Base-by-base conservation (phyloP, 805 yeast species). In the Metschnikowia chrysomelidarum region DNA sequence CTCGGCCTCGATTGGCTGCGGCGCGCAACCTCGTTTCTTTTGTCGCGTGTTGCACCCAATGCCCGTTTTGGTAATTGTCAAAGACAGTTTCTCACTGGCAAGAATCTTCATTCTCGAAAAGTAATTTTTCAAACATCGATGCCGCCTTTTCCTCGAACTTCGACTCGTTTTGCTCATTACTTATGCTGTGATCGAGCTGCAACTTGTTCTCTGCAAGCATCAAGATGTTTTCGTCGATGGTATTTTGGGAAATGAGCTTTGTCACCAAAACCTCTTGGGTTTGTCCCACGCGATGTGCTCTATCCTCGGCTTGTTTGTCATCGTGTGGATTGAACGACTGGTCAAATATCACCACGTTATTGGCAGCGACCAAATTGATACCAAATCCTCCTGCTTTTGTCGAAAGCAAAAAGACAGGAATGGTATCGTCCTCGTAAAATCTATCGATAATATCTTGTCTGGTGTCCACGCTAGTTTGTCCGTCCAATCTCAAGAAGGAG, bases 331-430 rank as follows among this genome's bases (percentile, higher is more conserved):
- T 93, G 67, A 93, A 93, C 32, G 94, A 82, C 57, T 88, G 91
- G 57, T 93, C 99, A 55, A 81, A 89, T 20, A 93, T 85, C 34
- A 93, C 72, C 2, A 93, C 98, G 42, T 82, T 78, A 56, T 87
- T 91, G 6, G 99, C 98, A 54, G 95, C 93, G 1, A 95, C 93
- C 51, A 93, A 72, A 54, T 93, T 93, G 62, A 93, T 93, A 39
- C 99, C 99, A 62, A 93, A 93, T 1, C 99, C 99, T 56, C 99
- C 99, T 1, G 98, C 98, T 56, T 87, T 87, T 3, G 99, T 93
- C 8, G 96, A 87, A 27, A 93, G 67, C 32, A 93, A 67, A 53
- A 93, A 91, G 3, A 93, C 82, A 0, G 95, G 91, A 45, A 93
- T 86, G 4, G 78, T 69, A 0, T 75, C 74, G 43, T 88, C 95